Percentiles rank a stretch among this genome's conserved stretches.
Conservation (phyloP, 1,284 basidiomycete genomes). For the Omphalotus olearius region DNA sequence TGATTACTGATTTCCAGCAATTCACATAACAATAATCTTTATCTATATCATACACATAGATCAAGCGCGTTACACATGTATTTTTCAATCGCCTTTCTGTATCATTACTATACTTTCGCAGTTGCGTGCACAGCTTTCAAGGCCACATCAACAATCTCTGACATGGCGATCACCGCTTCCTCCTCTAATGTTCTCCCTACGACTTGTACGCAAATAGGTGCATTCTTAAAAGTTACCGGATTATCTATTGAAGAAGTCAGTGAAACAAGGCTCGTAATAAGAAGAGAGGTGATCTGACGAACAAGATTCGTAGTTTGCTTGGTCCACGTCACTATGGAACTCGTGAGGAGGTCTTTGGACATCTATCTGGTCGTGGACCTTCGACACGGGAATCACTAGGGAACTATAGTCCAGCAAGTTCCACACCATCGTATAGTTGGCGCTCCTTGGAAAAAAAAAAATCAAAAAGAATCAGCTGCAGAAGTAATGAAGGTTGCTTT, state of each 20-base stretch:
- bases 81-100: not conserved
- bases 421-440: constrained; percentile 58
- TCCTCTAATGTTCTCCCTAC: constrained; percentile 71
- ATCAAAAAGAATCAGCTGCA: not conserved
- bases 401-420: constrained; percentile 69
- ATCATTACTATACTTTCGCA: not conserved
- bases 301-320: constrained; percentile 52
- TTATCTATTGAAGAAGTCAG: constrained; percentile 38
- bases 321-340: constrained; percentile 46
- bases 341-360: constrained; percentile 33
- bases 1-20: too few species aligned
- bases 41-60: not conserved
- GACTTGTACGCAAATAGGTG: constrained; percentile 68
- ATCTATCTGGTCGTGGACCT: constrained; percentile 49
- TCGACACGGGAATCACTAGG: constrained; percentile 64
- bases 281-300: constrained; percentile 21
- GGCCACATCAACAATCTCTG: constrained; percentile 51
- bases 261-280: not conserved
- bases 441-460: constrained; percentile 28
- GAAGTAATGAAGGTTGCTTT: not conserved
- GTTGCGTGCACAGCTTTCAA: constrained; percentile 23
- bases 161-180: constrained; percentile 64
- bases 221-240: constrained; percentile 50
- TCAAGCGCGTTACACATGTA: not conserved
- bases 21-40: not conserved